Conservation (phyloP, 1,284 basidiomycete species). For the Heliocybe sulcata region DNA sequence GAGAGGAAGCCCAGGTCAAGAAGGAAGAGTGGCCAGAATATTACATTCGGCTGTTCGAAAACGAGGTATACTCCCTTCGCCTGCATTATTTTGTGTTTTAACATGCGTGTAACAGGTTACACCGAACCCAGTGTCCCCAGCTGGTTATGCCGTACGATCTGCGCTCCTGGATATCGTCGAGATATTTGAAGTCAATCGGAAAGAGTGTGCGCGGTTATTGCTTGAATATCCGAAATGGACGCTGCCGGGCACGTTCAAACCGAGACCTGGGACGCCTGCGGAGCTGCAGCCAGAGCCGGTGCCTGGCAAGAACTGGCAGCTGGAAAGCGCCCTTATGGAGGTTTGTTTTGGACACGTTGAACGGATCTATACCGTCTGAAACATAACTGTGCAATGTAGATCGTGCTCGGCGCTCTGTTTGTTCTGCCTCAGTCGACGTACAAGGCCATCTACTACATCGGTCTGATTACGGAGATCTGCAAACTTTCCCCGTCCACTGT, state of each 20-base stretch:
- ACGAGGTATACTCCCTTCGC: constrained; percentile 47
- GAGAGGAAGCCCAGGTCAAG: constrained; percentile 61
- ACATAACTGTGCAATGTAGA: constrained; percentile 29
- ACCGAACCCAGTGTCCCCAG: constrained; percentile 64
- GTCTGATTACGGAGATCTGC: constrained; percentile 90
- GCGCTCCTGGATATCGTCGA: constrained; percentile 80
- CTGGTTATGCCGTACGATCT: constrained; percentile 77
- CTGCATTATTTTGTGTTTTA: background rate
- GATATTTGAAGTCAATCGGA: constrained; percentile 94
- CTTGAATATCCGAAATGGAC: constrained; percentile 88
- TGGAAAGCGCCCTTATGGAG: constrained; percentile 78
- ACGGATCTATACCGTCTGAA: too few species aligned
- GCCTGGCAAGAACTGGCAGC: constrained; percentile 61
- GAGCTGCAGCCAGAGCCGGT: constrained; percentile 33
- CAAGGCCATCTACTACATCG: constrained; percentile 82
- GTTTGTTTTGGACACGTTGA: constrained; percentile 27
- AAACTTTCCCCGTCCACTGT: constrained; percentile 87
- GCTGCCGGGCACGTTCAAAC: constrained; percentile 78
- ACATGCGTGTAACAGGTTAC: constrained; percentile 46
- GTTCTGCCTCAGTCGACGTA: constrained; percentile 73
- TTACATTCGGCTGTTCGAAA: constrained; percentile 69
- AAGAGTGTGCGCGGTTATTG: constrained; percentile 86
- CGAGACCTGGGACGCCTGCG: constrained; percentile 48
- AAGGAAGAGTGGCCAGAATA: constrained; percentile 77
- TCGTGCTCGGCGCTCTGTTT: constrained; percentile 71